A percentile compares a stretch with the other conserved stretches of the same genome.
Conservation (phyloP, 108 stramenopile species). For the Cyclotella distinguenda region DNA sequence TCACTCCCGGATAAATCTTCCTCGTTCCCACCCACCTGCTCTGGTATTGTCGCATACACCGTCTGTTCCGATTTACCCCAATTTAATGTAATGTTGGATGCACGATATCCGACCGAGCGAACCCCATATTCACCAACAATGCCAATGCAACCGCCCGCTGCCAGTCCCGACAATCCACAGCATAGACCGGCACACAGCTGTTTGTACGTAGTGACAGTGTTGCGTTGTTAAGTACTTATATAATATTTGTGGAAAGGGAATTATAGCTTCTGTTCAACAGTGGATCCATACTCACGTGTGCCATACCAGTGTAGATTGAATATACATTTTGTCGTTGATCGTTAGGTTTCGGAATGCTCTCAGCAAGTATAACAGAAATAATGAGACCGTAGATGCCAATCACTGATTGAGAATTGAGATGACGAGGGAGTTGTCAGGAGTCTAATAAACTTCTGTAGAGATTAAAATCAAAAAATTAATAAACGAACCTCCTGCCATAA, state of each 20-base stretch:
- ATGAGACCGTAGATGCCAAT: constrained; percentile 90
- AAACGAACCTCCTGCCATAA: constrained; percentile 91
- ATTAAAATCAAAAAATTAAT: too few species aligned
- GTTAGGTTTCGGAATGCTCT: constrained; percentile 63
- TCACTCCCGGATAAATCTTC: constrained; percentile 47
- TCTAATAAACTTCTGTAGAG: too few species aligned
- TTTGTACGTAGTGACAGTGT: neutral
- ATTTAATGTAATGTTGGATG: constrained; percentile 69
- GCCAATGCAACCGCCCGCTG: constrained; percentile 84
- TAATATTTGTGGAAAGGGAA: too few species aligned
- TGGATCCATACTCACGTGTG: constrained; percentile 47
- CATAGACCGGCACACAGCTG: constrained; percentile 76
- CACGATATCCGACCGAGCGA: constrained; percentile 81
- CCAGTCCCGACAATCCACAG: constrained; percentile 75
- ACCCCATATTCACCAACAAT: constrained; percentile 87
- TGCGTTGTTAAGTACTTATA: too few species aligned
- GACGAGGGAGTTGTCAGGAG: too few species aligned
- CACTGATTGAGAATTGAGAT: constrained; percentile 43
- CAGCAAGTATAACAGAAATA: constrained; percentile 80
- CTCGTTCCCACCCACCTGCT: constrained; percentile 51
- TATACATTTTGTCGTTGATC: constrained; percentile 71
- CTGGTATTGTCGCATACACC: constrained; percentile 70
- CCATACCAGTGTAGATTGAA: constrained; percentile 78
- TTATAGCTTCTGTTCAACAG: neutral
- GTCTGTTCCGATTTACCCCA: constrained; percentile 59